Conservation (phyloP, 2,329 filamentous ascomycete genomes). For the Colletotrichum sp. region DNA sequence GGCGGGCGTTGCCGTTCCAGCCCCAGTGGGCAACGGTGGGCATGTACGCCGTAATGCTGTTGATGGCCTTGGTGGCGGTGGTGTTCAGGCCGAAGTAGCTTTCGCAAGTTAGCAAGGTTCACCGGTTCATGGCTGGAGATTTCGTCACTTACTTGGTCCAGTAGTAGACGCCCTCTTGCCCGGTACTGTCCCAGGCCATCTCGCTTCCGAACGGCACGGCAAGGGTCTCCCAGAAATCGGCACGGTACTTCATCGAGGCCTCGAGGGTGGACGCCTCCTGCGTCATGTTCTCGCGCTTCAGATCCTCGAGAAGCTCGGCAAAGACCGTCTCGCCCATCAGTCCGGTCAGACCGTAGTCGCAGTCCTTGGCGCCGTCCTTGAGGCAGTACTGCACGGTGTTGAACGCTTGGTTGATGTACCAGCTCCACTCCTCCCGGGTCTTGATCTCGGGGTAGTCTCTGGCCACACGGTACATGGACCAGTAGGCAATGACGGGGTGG, state of each 20-base stretch:
- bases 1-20: slow-evolving; percentile 65
- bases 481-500: slow-evolving; percentile 60
- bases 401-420: slow-evolving; percentile 62
- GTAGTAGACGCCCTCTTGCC: slow-evolving; percentile 66
- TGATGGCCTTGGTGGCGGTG: slow-evolving; percentile 54
- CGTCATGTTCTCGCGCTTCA: slow-evolving; percentile 48
- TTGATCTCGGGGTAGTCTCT: slow-evolving; percentile 49
- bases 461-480: slow-evolving; percentile 61
- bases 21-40: slow-evolving; percentile 66
- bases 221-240: slow-evolving; percentile 53
- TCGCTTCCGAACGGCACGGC: slow-evolving; percentile 63
- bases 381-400: slow-evolving; percentile 49
- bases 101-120: background rate
- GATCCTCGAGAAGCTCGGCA: slow-evolving; percentile 55
- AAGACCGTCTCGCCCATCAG: slow-evolving; percentile 67
- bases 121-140: background rate
- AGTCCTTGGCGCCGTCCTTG: slow-evolving; percentile 37
- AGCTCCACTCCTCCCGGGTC: slow-evolving; percentile 42
- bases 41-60: slow-evolving; percentile 61
- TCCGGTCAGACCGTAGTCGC: slow-evolving; percentile 48
- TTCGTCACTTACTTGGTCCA: slow-evolving; percentile 50
- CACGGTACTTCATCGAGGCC: slow-evolving; percentile 52
- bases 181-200: slow-evolving; percentile 68
- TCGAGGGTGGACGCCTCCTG: slow-evolving; percentile 39
- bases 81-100: slow-evolving; percentile 53